Conservation (phyloP, 140 eudicot genomes). For the Bidens hawaiensis region DNA sequence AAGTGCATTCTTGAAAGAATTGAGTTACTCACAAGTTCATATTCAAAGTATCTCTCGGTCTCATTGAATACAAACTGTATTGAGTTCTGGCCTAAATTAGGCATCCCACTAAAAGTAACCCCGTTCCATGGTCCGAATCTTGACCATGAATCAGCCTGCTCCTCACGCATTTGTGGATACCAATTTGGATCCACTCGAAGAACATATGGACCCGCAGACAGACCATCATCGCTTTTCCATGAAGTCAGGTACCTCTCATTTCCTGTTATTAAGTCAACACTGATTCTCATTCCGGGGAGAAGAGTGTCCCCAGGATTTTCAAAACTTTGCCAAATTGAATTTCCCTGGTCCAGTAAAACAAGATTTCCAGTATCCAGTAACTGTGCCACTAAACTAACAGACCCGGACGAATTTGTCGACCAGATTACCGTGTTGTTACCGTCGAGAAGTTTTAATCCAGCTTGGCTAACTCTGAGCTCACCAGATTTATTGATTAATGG, state of each 20-base stretch:
- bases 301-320: constrained; percentile 43
- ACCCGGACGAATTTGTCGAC: constrained; percentile 16
- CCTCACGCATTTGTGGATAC: constrained; percentile 29
- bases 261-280: constrained; percentile 23
- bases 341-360: neutral
- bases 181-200: constrained; percentile 17
- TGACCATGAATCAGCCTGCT: neutral
- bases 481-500: constrained; percentile 14
- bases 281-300: constrained; percentile 40
- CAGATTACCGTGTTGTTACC: constrained; percentile 8
- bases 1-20: constrained; percentile 13
- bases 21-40: constrained; percentile 10
- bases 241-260: constrained; percentile 17
- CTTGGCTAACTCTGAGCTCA: constrained; percentile 8
- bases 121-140: constrained; percentile 42
- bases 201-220: constrained; percentile 22
- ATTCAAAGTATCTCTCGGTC: constrained; percentile 20
- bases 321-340: constrained; percentile 40
- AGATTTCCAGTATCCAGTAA: constrained; percentile 27
- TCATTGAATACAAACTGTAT: constrained; percentile 17
- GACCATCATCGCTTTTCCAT: constrained; percentile 37
- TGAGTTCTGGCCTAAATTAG: constrained; percentile 16
- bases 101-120: constrained; percentile 21
- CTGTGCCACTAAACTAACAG: constrained; percentile 10
- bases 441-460: neutral